Conservation (phyloP, 1,284 basidiomycete species). For the Leccinum laetum region DNA sequence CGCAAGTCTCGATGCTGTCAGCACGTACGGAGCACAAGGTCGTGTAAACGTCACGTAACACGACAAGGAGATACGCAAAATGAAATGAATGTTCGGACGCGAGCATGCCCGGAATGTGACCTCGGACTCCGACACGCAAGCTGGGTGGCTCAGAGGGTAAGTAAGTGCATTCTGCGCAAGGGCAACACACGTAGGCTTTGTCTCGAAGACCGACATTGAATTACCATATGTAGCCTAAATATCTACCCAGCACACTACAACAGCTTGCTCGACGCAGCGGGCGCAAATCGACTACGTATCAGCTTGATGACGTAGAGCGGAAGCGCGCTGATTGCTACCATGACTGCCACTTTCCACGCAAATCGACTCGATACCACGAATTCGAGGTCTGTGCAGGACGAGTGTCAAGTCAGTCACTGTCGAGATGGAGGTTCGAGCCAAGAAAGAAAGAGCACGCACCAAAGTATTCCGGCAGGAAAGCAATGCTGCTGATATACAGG, state of each 20-base stretch:
- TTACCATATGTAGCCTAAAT: not conserved
- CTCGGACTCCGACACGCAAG: no score
- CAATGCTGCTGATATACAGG: constrained; percentile 91
- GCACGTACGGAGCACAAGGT: no score
- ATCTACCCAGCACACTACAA: constrained; percentile 34
- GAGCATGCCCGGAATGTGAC: no score
- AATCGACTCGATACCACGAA: constrained; percentile 92
- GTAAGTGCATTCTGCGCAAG: no score
- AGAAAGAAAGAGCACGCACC: constrained; percentile 53
- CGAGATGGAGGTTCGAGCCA: not conserved
- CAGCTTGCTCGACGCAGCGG: constrained; percentile 94
- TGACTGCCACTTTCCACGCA: constrained; percentile 95
- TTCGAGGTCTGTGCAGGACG: constrained; percentile 66
- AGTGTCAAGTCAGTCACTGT: not conserved
- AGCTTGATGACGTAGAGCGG: constrained; percentile 93
- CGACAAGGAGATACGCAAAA: no score
- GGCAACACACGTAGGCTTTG: no score
- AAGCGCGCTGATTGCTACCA: constrained; percentile 91
- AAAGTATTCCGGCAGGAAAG: constrained; percentile 96
- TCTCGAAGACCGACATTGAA: not conserved
- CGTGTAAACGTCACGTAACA: no score
- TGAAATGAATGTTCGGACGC: no score
- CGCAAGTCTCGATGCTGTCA: no score
- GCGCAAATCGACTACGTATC: constrained; percentile 84
- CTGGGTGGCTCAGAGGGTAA: no score